Percentiles rank a stretch among this genome's conserved stretches.
phyloP scores from a whole-genome alignment of 83 land plant genomes.

The Thuja plicata region DNA sequence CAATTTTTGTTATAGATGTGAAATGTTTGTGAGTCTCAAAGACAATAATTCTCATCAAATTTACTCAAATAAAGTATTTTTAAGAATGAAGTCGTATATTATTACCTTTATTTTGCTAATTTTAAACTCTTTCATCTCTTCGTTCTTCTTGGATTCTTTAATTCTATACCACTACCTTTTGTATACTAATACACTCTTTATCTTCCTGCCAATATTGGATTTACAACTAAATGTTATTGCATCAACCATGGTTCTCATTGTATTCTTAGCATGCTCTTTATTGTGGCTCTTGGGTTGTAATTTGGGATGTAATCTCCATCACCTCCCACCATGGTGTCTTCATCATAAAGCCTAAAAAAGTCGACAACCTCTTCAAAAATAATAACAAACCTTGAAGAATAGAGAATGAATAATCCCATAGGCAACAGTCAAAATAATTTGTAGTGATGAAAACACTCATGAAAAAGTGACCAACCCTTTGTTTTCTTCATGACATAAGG shows the following conservation, averaged over 20 bases:
- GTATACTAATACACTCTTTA: background rate
- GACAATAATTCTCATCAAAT: background rate
- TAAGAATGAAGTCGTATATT: no score
- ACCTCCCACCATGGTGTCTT: background rate
- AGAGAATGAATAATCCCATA: no score
- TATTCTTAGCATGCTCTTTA: background rate
- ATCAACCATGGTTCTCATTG: background rate
- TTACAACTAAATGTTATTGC: background rate
- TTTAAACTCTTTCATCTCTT: no score
- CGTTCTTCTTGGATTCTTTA: background rate
- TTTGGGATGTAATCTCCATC: background rate
- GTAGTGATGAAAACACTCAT: no score
- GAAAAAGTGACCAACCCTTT: no score
- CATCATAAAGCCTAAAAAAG: no score
- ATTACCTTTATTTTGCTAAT: no score
- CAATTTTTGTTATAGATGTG: background rate
- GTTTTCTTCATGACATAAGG: no score
- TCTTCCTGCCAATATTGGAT: background rate
- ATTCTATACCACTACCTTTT: background rate
- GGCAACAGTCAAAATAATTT: no score
- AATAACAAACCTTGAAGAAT: no score
- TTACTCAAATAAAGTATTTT: background rate
- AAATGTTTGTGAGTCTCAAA: background rate
- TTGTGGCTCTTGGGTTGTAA: background rate
- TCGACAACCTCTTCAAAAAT: no score